phyloP scores from a whole-genome alignment of 164 flowering plant species.

The Tetrastigma voinierianum region DNA sequence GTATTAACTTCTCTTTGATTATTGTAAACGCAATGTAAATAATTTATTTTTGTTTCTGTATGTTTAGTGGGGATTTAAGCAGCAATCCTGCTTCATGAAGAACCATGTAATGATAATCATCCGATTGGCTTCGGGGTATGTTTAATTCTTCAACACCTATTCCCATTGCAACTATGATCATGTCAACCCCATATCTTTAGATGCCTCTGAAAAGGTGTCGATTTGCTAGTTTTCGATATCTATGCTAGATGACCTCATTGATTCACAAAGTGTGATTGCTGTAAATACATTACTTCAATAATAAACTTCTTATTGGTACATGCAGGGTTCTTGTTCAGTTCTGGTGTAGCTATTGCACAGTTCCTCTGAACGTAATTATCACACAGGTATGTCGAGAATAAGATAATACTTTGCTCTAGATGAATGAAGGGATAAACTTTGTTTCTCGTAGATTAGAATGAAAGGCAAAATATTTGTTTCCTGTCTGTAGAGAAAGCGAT shows the following conservation, averaged over 20 bases:
- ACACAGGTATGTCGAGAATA: constrained; percentile 43
- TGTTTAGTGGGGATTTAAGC: constrained; percentile 80
- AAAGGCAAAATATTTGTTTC: no score
- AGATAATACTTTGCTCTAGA: neutral
- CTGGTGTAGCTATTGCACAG: constrained; percentile 93
- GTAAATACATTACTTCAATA: neutral
- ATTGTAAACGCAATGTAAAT: neutral
- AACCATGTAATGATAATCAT: constrained; percentile 58
- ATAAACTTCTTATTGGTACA: neutral
- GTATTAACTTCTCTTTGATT: neutral
- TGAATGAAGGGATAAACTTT: no score
- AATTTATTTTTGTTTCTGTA: constrained; percentile 3
- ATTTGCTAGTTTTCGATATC: no score
- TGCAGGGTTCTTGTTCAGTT: constrained; percentile 84
- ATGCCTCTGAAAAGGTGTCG: neutral
- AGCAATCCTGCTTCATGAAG: constrained; percentile 81
- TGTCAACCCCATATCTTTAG: neutral
- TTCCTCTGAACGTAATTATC: constrained; percentile 75
- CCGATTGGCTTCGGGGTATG: constrained; percentile 78
- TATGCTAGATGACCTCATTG: no score
- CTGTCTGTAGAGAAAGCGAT: no score
- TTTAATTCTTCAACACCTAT: constrained; percentile 2
- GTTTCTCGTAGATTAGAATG: no score
- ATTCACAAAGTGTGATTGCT: no score
- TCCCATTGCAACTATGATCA: no score